Evolutionary conservation across 371 early-diverging fungal species (phyloP), one percentile per base, ranked within the genome.

Genomic region (Mortierella polycephala): DNA sequence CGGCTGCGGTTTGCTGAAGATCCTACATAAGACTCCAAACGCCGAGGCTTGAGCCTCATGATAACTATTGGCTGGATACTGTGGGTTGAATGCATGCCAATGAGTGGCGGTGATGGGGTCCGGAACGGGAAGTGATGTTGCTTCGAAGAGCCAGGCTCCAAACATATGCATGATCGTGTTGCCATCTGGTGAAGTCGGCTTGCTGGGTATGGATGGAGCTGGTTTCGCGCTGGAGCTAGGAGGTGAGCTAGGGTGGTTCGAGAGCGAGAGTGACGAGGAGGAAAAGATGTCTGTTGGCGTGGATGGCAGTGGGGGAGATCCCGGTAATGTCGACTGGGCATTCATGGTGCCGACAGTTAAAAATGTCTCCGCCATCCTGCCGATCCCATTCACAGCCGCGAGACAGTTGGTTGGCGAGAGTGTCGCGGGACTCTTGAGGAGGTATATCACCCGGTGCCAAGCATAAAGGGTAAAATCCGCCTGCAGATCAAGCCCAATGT

Each of bases 141-240:
- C 92, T 56, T 92, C 91, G 84, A 94, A 94, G 7, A 95, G 84
- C 85, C 89, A 93, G 1, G 83, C 75, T 3, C 93, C 93, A 85
- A 93, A 93, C 89, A 95, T 92, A 62, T 89, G 83, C 46, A 95
- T 81, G 0, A 95, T 62, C 0, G 93, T 93, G 67, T 94, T 95
- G 14, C 94, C 94, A 72, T 92, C 90, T 0, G 92, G 90, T 18
- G 83, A 71, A 18, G 62, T 64, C 14, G 74, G 69, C 37, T 59
- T 67, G 37, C 52, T 45, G 8, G 72, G 56, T 62, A 56, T 57
- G 18, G 54, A 70, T 30, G 62, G 54, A 23, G 55, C 65, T 42
- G 49, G 39, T 40, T 60, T 67, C 45, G 51, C 5, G 13, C 60
- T 64, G 40, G 45, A 18, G 60, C 54, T 52, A 47, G 44, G 12